These are phyloP conservation scores for Aureobasidium melanogenum DNA, from an alignment of 2,329 filamentous ascomycete genomes.

Conservation along the genomic window DNA sequence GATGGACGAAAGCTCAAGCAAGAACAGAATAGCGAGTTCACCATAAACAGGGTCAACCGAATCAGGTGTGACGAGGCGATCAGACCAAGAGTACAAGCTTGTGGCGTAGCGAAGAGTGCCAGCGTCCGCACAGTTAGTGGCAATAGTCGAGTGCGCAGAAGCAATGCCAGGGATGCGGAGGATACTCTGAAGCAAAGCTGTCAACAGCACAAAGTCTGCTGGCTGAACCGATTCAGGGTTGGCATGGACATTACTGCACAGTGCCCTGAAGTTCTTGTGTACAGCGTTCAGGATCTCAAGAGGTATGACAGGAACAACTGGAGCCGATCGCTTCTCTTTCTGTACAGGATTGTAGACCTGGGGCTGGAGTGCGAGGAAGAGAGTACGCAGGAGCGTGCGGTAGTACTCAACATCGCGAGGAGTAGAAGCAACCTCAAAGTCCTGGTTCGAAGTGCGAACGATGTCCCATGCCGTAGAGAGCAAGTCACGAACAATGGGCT, in stretches of 20 bases:
- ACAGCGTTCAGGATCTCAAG: slow-evolving; percentile 73
- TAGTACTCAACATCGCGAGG: slow-evolving; percentile 61
- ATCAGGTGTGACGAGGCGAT: slow-evolving; percentile 62
- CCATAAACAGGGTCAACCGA: slow-evolving; percentile 84
- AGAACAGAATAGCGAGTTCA: slow-evolving; percentile 79
- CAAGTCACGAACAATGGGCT: slow-evolving; percentile 44
- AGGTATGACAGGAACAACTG: slow-evolving; percentile 45
- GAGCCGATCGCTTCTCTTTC: slow-evolving; percentile 15
- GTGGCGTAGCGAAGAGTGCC: slow-evolving; percentile 72
- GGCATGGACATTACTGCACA: slow-evolving; percentile 69
- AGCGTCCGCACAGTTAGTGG: slow-evolving; percentile 45
- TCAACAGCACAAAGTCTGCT: slow-evolving; percentile 78
- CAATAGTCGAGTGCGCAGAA: slow-evolving; percentile 44
- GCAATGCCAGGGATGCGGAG: slow-evolving; percentile 68
- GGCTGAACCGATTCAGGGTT: slow-evolving; percentile 39
- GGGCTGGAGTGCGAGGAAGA: slow-evolving; percentile 72
- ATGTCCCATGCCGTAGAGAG: slow-evolving; percentile 53
- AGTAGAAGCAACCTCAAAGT: slow-evolving; percentile 52
- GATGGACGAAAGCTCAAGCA: slow-evolving; percentile 78
- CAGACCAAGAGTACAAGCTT: slow-evolving; percentile 88
- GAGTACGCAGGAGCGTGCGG: slow-evolving; percentile 69
- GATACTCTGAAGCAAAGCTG: slow-evolving; percentile 77
- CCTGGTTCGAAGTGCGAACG: slow-evolving; percentile 43
- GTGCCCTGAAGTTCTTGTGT: slow-evolving; percentile 72
- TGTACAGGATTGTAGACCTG: slow-evolving; percentile 31